Evolutionary conservation across 805 yeast genomes (phyloP).

Genomic region (Vanderwaltozyma verrucispora): DNA sequence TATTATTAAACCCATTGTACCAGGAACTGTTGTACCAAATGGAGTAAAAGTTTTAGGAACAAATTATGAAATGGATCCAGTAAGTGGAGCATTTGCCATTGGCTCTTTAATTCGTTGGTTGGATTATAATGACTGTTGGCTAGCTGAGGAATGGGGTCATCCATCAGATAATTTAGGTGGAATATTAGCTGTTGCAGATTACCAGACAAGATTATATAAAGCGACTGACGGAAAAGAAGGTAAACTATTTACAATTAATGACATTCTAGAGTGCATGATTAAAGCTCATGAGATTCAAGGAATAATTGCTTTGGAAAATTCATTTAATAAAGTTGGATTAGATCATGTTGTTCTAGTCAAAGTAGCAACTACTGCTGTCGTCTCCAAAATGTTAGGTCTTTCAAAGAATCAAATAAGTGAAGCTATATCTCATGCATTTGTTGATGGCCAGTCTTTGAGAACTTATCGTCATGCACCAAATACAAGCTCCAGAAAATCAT

Average conservation of each 20-base stretch:
- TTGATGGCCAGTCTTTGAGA: constrained; percentile 48
- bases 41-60: constrained; percentile 51
- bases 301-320: constrained; percentile 46
- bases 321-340: constrained; percentile 48
- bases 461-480: constrained; percentile 58
- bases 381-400: constrained; percentile 43
- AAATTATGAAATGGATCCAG: constrained; percentile 39
- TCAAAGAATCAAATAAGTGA: constrained; percentile 41
- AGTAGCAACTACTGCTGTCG: constrained; percentile 52
- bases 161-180: constrained; percentile 55
- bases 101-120: constrained; percentile 52
- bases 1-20: constrained; percentile 46
- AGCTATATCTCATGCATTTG: constrained; percentile 51
- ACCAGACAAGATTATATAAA: constrained; percentile 37
- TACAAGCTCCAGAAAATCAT: constrained; percentile 51
- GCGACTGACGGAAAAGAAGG: constrained; percentile 33
- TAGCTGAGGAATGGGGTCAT: constrained; percentile 65
- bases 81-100: constrained; percentile 47
- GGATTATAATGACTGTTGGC: constrained; percentile 55
- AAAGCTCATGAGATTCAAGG: constrained; percentile 60
- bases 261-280: constrained; percentile 46
- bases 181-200: constrained; percentile 48
- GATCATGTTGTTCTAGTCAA: constrained; percentile 52
- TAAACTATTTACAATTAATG: constrained; percentile 36
- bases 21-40: constrained; percentile 44